Evolutionary conservation across 106 monocot genomes (phyloP).

Genomic region (Platanthera zijinensis): DNA sequence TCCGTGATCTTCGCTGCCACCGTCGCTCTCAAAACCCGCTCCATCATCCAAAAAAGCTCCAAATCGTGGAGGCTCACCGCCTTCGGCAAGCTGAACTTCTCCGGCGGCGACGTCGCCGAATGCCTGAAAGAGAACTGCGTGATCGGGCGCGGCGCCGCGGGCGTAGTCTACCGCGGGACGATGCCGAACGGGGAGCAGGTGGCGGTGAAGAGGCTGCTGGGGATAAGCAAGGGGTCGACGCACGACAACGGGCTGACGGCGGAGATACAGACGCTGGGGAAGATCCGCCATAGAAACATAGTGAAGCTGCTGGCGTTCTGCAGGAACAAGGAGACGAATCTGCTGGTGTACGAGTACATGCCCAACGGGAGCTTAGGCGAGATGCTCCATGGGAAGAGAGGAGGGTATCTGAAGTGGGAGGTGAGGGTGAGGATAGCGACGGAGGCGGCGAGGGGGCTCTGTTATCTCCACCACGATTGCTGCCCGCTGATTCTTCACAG

Average conservation of each 20-base stretch:
- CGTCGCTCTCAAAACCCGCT: constrained; percentile 28
- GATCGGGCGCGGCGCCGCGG: constrained; percentile 44
- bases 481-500: constrained; percentile 42
- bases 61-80: constrained; percentile 66
- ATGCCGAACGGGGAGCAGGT: constrained; percentile 37
- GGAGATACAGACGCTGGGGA: constrained; percentile 50
- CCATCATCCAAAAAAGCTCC: constrained; percentile 26
- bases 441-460: constrained; percentile 45
- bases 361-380: constrained; percentile 53
- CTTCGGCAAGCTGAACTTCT: constrained; percentile 64
- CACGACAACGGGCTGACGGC: constrained; percentile 47
- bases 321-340: constrained; percentile 31
- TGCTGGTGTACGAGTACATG: constrained; percentile 58
- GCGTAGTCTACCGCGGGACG: constrained; percentile 40
- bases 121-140: constrained; percentile 61
- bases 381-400: constrained; percentile 47
- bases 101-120: constrained; percentile 41
- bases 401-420: constrained; percentile 34
- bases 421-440: constrained; percentile 33
- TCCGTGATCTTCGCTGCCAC: constrained; percentile 32
- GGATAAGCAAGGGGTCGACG: constrained; percentile 24
- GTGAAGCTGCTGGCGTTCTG: constrained; percentile 39
- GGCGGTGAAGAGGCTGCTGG: constrained; percentile 33
- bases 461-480: constrained; percentile 52
- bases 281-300: constrained; percentile 52